Evolutionary conservation across 2,329 filamentous ascomycete genomes (phyloP), one percentile per base, ranked within the genome.

Genomic region (Meredithiella fracta): DNA sequence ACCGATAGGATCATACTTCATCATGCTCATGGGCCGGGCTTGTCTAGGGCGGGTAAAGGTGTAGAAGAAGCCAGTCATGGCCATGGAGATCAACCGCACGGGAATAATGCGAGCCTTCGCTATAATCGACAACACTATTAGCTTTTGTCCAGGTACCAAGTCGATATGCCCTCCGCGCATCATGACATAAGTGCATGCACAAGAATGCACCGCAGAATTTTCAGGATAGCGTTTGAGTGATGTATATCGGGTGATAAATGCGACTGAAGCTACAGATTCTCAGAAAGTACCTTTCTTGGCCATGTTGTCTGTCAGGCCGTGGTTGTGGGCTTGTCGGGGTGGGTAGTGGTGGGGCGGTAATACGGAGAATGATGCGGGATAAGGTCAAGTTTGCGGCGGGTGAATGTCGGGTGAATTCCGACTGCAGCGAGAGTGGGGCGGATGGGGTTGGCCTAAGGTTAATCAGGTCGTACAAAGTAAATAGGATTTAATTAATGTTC

Each of bases 1-100:
- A 94, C 87, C 84, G 61, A 98, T 90, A 44, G 92, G 92, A 67
- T 98, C 92, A 71, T 98, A 98, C 75, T 98, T 98, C 64, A 98
- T 74, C 88, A 98, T 92, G 73, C 89, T 94, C 71, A 98, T 79
- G 57, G 94, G 90, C 47, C 84, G 76, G 60, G 89, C 77, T 29
- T 79, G 78, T 63, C 92, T 83, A 11, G 89, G 90, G 58, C 94
- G 83, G 63, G 84, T 77, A 69, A 94, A 82, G 55, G 88, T 94
- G 70, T 91, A 90, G 77, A 91, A 98, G 78, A 89, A 98, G 65
- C 92, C 92, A 25, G 92, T 98, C 84, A 95, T 84, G 68, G 92
- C 92, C 92, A 98, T 98, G 61, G 89, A 95, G 68, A 98, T 76
- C 62, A 98, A 84, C 68, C 92, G 90, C 69, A 96, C 91, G 67